phyloP scores from a whole-genome alignment of 2,329 filamentous ascomycete species.

The Cytospora paraplurivora region DNA sequence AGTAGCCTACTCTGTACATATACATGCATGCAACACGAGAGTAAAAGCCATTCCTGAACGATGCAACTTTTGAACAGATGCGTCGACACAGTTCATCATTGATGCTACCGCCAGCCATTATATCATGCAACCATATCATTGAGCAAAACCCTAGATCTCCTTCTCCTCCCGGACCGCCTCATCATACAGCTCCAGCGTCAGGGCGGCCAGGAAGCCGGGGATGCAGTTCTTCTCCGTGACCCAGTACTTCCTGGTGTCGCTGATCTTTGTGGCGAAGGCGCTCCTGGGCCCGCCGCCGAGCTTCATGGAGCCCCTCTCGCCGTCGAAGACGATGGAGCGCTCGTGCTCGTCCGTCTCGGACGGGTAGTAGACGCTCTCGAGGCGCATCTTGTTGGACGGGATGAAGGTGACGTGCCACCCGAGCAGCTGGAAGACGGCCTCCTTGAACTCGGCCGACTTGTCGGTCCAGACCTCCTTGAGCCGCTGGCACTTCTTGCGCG shows the following conservation, averaged over 20 bases:
- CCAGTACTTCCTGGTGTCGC: slow-evolving; percentile 90
- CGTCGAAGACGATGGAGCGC: slow-evolving; percentile 81
- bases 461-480: slow-evolving; percentile 91
- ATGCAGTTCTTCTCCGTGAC: slow-evolving; percentile 92
- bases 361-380: slow-evolving; percentile 83
- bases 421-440: slow-evolving; percentile 87
- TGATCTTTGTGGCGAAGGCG: slow-evolving; percentile 82
- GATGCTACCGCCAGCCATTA: neutral
- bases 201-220: slow-evolving; percentile 85
- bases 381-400: slow-evolving; percentile 93
- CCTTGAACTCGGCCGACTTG: slow-evolving; percentile 92
- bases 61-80: neutral
- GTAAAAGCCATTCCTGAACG: neutral
- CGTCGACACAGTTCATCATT: slow-evolving; percentile 7
- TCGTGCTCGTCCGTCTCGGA: slow-evolving; percentile 68
- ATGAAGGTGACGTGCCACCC: slow-evolving; percentile 96
- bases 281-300: slow-evolving; percentile 87
- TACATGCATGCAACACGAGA: neutral
- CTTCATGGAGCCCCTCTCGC: slow-evolving; percentile 96
- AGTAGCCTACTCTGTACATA: neutral
- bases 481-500: slow-evolving; percentile 80
- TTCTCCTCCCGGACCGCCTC: slow-evolving; percentile 42
- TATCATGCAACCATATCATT: neutral
- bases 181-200: slow-evolving; percentile 93
- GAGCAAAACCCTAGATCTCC: slow-evolving; percentile 1